Evolutionary conservation across 1,284 basidiomycete genomes (phyloP), one percentile per base, ranked within the genome.

Genomic region (Tylopilus sp.): DNA sequence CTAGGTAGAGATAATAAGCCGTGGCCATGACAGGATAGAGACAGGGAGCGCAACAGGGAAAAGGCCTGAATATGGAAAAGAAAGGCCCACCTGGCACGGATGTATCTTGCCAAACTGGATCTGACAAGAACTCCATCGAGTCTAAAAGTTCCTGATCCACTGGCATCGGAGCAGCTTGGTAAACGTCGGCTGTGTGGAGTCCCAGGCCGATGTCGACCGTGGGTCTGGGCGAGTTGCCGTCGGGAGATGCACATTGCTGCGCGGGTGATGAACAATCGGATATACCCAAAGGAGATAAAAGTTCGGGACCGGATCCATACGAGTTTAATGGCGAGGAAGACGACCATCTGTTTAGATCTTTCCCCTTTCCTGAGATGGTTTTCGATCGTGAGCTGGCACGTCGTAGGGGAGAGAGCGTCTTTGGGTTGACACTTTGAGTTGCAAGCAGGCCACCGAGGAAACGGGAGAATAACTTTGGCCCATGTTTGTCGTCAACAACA

Each of bases 401-500:
- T 15, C 48, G 49, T 8, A 50, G 59, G 51, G 61, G 51, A 8
- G 67, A 51, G 6, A 58, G 60, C n/a, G 64, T 60, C 36, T 76
- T 72, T 10, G 73, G 61, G 40, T 71, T 71, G 9, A 77, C 75
- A 58, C 73, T 73, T 12, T 82, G 76, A 13, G 74, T 74, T 28
- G 75, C 75, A n/a, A 90, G 75, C 2, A 89, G 75, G 28, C 81
- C 78, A 40, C 77, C 74, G 30, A 90, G 72, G 76, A 89, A 90
- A 41, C 78, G 79, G 0, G 88, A 78, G 62, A 88, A 89, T 6
- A 89, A 71, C 58, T 81, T 82, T 5, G 86, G 86, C 1, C 82
- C 84, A 60, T 89, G 86, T 6, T 79, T 81, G 33, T 88, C 84
- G 64, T 90, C 87, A 50, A 88, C 74, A 16, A 79, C 79, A 16